Percentiles rank a stretch among this genome's conserved stretches.
These are phyloP conservation scores for Russula virescens DNA, from an alignment of 768 basidiomycete species.

Conservation along the genomic window DNA sequence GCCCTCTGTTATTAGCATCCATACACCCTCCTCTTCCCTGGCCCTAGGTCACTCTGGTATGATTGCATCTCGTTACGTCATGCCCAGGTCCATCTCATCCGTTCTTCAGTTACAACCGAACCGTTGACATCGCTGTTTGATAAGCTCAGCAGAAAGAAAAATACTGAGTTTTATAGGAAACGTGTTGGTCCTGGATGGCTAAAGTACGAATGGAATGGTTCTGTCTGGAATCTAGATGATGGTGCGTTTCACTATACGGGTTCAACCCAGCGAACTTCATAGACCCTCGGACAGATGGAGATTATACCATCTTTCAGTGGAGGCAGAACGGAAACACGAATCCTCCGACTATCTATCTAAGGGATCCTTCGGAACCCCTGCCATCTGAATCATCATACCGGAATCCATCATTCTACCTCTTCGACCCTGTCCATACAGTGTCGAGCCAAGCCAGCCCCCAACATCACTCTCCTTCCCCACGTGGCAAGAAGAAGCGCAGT, in stretches of 20 bases:
- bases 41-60: conserved; percentile 69
- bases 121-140: conserved; percentile 57
- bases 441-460: conserved; percentile 23
- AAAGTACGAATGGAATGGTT: conserved; percentile 77
- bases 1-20: conserved; percentile 58
- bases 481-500: conserved; percentile 27
- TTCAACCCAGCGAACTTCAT: conserved; percentile 9
- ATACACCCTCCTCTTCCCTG: conserved; percentile 71
- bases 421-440: conserved; percentile 34
- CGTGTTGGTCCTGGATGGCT: conserved; percentile 75
- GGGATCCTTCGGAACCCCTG: conserved; percentile 53
- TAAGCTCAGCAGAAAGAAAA: conserved; percentile 63
- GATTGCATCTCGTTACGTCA: conserved; percentile 26
- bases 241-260: conserved; percentile 38
- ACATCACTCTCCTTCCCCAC: conserved; percentile 30
- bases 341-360: conserved; percentile 56
- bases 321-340: conserved; percentile 41
- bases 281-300: conserved; percentile 49
- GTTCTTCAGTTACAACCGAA: conserved; percentile 57
- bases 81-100: not conserved
- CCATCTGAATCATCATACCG: conserved; percentile 58
- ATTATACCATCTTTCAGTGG: conserved; percentile 84
- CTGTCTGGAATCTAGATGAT: conserved; percentile 85
- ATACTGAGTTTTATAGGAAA: conserved; percentile 50
- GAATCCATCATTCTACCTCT: conserved; percentile 69